These are phyloP conservation scores for Eleusine coracana DNA, from an alignment of 176 grass and related monocot species.

Conservation along the genomic window DNA sequence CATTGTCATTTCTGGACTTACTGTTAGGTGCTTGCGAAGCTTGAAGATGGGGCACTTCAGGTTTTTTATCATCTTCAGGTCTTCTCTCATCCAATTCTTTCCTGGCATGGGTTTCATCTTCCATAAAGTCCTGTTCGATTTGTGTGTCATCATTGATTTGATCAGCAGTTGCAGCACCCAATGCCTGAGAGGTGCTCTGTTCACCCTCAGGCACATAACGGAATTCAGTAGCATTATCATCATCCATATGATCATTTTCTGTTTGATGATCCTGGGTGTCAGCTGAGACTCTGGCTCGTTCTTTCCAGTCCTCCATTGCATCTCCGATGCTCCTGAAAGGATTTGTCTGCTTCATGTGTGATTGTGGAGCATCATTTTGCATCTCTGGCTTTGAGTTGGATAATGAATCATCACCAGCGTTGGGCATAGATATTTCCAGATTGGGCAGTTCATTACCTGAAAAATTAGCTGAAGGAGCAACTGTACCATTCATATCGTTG, in stretches of 20 bases:
- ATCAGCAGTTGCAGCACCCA: conserved; percentile 82
- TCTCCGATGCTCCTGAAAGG: conserved; percentile 89
- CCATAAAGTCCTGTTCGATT: conserved; percentile 48
- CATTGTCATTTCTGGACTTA: conserved; percentile 51
- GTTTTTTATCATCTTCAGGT: conserved; percentile 50
- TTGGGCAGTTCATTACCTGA: conserved; percentile 61
- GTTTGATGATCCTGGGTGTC: conserved; percentile 71
- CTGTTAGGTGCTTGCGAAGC: conserved; percentile 56
- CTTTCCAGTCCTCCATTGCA: conserved; percentile 95
- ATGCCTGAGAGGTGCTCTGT: conserved; percentile 85
- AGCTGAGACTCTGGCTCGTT: conserved; percentile 78
- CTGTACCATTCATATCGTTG: conserved; percentile 52
- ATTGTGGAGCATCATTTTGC: conserved; percentile 55
- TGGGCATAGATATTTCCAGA: conserved; percentile 73
- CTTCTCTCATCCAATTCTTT: conserved; percentile 52
- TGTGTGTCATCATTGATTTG: conserved; percentile 61
- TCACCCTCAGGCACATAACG: conserved; percentile 77
- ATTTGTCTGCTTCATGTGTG: conserved; percentile 68
- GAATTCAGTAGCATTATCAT: conserved; percentile 75
- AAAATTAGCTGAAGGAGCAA: conserved; percentile 72
- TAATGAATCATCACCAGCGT: conserved; percentile 65
- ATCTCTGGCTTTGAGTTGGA: conserved; percentile 63
- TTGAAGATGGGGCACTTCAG: conserved; percentile 58
- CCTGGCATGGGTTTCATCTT: conserved; percentile 57
- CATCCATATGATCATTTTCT: conserved; percentile 56